A percentile compares a stretch with the other conserved stretches of the same genome.
phyloP scores from a whole-genome alignment of 2,329 filamentous ascomycete species.

The Leptographium radiaticola region DNA sequence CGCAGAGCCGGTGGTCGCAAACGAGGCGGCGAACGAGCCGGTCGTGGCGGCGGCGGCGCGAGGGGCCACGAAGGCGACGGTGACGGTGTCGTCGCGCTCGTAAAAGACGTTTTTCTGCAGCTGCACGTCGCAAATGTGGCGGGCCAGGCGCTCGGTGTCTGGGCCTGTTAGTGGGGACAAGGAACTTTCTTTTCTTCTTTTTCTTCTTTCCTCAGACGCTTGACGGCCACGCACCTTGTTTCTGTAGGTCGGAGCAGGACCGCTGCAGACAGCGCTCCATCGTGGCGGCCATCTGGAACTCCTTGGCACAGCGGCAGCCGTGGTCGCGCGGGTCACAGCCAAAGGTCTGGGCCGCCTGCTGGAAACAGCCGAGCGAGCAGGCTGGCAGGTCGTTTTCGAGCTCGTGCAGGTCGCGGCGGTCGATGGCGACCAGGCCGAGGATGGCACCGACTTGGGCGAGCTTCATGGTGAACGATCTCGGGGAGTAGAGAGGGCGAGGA shows the following conservation, averaged over 20 bases:
- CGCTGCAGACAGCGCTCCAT: conserved; percentile 8
- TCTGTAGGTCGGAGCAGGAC: conserved; percentile 5
- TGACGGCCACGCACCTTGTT: no score
- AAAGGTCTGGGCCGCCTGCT: conserved; percentile 8
- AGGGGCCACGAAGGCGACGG: neutral
- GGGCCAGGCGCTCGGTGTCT: neutral
- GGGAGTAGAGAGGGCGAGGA: neutral
- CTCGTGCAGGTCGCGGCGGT: neutral
- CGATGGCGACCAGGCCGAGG: conserved; percentile 1
- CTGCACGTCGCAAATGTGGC: neutral
- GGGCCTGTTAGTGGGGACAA: neutral
- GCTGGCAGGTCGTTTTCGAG: conserved; percentile 7
- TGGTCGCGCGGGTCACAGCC: conserved; percentile 9
- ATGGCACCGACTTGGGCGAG: neutral
- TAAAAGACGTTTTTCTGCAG: neutral
- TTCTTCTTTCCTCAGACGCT: no score
- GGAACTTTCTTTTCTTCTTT: no score
- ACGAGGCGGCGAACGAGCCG: neutral
- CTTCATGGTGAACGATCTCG: neutral
- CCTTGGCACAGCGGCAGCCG: conserved; percentile 10
- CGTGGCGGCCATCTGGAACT: conserved; percentile 4
- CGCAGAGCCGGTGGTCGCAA: neutral
- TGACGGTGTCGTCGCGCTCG: neutral
- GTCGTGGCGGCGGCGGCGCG: no score
- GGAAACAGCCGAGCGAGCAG: conserved; percentile 10